phyloP scores from a whole-genome alignment of 2,329 filamentous ascomycete species.

The Teratosphaeria nubilosa region DNA sequence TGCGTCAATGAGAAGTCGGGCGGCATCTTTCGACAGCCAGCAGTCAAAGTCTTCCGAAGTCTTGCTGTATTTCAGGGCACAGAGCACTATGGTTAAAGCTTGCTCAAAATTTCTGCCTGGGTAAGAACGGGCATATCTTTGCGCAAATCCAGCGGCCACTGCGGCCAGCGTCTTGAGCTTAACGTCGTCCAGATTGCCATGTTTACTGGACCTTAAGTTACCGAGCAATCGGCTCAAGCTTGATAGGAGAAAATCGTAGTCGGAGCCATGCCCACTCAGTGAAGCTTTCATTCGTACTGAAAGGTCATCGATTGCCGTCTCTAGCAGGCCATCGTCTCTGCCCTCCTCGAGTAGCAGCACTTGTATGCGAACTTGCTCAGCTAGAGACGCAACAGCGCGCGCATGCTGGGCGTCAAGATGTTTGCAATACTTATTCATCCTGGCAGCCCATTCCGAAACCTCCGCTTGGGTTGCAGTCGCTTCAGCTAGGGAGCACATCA shows the following conservation, averaged over 20 bases:
- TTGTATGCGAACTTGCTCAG: not conserved
- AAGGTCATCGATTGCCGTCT: not conserved
- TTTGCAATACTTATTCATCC: not conserved
- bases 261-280: slow-evolving; percentile 12
- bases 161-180: not conserved
- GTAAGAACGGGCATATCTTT: slow-evolving; percentile 16
- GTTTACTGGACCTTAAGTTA: not conserved
- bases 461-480: not conserved
- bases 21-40: slow-evolving; percentile 45
- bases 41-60: slow-evolving; percentile 11
- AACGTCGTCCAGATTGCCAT: not conserved
- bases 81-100: slow-evolving; percentile 12
- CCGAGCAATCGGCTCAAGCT: not conserved
- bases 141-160: slow-evolving; percentile 18
- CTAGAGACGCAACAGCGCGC: not conserved
- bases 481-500: slow-evolving; percentile 1
- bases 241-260: slow-evolving; percentile 16
- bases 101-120: slow-evolving; percentile 7
- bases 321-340: not conserved
- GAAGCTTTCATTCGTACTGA: not conserved
- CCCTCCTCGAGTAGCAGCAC: not conserved
- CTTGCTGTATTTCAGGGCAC: slow-evolving; percentile 9
- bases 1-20: slow-evolving; percentile 50
- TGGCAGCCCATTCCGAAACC: not conserved
- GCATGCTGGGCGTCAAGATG: not conserved